A percentile compares a stretch with the other conserved stretches of the same genome.
These are phyloP conservation scores for Microbotryum saponariae DNA, from an alignment of 1,284 basidiomycete genomes.

Conservation along the genomic window DNA sequence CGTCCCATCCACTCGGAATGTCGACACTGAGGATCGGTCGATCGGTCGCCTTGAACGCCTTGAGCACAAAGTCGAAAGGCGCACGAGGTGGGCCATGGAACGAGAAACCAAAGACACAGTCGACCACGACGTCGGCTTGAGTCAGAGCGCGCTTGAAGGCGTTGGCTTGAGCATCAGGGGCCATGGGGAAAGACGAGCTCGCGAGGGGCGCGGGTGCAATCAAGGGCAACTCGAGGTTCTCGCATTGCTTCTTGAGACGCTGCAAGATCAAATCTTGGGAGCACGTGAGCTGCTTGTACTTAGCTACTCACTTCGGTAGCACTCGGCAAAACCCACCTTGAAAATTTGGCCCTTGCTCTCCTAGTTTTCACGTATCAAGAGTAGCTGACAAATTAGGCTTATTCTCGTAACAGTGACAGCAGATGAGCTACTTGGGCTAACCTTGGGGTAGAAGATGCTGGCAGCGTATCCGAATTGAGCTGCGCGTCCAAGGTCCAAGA, in stretches of 20 bases:
- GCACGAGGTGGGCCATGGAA: conserved; percentile 78
- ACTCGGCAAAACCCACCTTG: conserved; percentile 46
- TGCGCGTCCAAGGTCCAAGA: conserved; percentile 36
- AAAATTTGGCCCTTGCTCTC: conserved; percentile 84
- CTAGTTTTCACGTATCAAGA: conserved; percentile 42
- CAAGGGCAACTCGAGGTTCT: conserved; percentile 72
- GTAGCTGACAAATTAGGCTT: neutral
- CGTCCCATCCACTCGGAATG: conserved; percentile 93
- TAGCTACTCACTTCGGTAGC: too few species aligned
- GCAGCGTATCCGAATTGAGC: conserved; percentile 83
- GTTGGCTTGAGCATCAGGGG: conserved; percentile 39
- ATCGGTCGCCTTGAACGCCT: conserved; percentile 55
- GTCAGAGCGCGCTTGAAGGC: conserved; percentile 51
- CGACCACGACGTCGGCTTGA: conserved; percentile 73
- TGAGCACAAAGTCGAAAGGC: conserved; percentile 73
- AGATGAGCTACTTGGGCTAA: conserved; percentile 38
- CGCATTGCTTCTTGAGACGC: conserved; percentile 76
- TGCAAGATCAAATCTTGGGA: conserved; percentile 35
- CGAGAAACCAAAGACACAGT: conserved; percentile 96
- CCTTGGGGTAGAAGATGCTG: conserved; percentile 85
- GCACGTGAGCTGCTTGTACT: too few species aligned
- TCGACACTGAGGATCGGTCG: conserved; percentile 74
- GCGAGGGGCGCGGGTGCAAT: conserved; percentile 45
- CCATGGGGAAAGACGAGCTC: conserved; percentile 27
- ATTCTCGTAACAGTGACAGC: neutral